These are phyloP conservation scores for Boletus smithii DNA, from an alignment of 1,284 basidiomycete species.

Conservation along the genomic window DNA sequence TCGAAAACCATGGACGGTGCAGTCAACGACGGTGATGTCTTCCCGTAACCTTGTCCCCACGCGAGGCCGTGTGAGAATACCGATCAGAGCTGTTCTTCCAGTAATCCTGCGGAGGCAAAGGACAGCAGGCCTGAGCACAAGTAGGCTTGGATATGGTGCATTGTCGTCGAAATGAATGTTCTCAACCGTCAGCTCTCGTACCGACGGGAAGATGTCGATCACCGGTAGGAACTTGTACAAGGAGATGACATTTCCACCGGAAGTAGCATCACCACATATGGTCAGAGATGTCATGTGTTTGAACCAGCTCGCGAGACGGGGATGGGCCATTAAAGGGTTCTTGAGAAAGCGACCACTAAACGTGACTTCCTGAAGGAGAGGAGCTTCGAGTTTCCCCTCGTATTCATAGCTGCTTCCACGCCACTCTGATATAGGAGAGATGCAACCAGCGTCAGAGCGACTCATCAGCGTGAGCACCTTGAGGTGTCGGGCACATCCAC, in stretches of 20 bases:
- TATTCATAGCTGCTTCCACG: background rate
- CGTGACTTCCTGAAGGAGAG: slow-evolving; percentile 3
- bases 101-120: slow-evolving; percentile 7
- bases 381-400: slow-evolving; percentile 5
- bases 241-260: slow-evolving; percentile 1
- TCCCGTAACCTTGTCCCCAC: background rate
- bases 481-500: slow-evolving; percentile 6
- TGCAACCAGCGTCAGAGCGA: background rate
- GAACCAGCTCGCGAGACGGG: slow-evolving; percentile 12
- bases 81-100: slow-evolving; percentile 1
- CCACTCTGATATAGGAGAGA: no score
- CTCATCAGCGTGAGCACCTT: slow-evolving; percentile 6
- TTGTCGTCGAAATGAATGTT: slow-evolving; percentile 12
- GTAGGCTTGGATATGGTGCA: background rate
- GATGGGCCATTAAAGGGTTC: slow-evolving; percentile 7
- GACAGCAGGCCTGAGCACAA: background rate
- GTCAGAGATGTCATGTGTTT: slow-evolving; percentile 7
- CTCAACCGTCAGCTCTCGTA: slow-evolving; percentile 7
- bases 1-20: slow-evolving; percentile 3
- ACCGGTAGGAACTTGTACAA: slow-evolving; percentile 8
- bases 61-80: slow-evolving; percentile 2
- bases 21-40: slow-evolving; percentile 9
- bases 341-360: slow-evolving; percentile 8
- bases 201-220: slow-evolving; percentile 1
- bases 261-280: slow-evolving; percentile 1